phyloP scores from a whole-genome alignment of 306 rosid genomes.

The Vigna unguiculata region DNA sequence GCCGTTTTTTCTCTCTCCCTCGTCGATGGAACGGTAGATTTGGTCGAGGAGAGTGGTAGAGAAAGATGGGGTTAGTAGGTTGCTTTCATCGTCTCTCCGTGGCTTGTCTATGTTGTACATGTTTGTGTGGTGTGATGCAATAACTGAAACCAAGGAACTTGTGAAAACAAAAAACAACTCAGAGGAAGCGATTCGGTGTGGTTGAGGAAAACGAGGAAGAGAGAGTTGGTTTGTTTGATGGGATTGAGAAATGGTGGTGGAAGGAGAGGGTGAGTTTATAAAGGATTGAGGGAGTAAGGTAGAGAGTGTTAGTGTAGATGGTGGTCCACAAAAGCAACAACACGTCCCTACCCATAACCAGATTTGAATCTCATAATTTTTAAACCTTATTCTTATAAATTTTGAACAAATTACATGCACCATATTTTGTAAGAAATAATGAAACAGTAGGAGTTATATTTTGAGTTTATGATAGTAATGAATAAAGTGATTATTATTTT shows the following conservation, averaged over 20 bases:
- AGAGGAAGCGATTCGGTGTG: neutral
- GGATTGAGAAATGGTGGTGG: neutral
- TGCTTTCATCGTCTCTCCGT: conserved; percentile 44
- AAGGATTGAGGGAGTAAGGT: conserved; percentile 3
- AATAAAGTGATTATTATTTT: conserved; percentile 9
- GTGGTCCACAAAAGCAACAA: neutral
- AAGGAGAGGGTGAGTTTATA: conserved; percentile 50
- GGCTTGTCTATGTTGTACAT: conserved; percentile 59
- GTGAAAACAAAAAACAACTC: neutral
- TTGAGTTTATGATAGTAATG: conserved; percentile 31
- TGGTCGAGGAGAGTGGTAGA: conserved; percentile 84
- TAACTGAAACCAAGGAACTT: neutral
- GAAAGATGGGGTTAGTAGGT: conserved; percentile 66
- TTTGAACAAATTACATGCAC: conserved; percentile 44
- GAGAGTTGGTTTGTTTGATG: neutral
- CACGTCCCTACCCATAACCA: conserved; percentile 1
- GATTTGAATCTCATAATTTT: neutral
- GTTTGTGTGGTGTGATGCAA: conserved; percentile 8
- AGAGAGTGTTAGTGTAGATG: neutral
- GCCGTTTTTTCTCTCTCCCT: conserved; percentile 46
- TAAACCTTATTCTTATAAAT: neutral
- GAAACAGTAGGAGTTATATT: neutral
- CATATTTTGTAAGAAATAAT: neutral
- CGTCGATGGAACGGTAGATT: conserved; percentile 88
- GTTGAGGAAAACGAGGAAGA: neutral